These are phyloP conservation scores for Datura wrightii DNA, from an alignment of 257 asterid species.

Conservation along the genomic window DNA sequence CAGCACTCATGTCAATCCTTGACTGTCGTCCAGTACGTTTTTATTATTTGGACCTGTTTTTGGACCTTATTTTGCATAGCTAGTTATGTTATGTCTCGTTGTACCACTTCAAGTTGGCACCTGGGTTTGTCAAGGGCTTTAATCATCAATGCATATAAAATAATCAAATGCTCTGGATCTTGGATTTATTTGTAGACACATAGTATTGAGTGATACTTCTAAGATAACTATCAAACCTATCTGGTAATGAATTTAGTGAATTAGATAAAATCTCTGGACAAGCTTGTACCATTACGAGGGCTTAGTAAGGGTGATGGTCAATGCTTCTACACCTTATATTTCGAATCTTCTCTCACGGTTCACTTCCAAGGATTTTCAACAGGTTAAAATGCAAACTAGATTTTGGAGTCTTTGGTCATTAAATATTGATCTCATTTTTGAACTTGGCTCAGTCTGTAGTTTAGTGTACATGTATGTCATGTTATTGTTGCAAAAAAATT, in stretches of 20 bases:
- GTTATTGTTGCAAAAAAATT: conserved; percentile 16
- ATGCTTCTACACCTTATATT: background rate
- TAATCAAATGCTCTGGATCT: background rate
- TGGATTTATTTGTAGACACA: conserved; percentile 23
- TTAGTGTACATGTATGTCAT: background rate
- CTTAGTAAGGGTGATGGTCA: background rate
- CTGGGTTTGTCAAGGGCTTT: background rate
- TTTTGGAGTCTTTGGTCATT: background rate
- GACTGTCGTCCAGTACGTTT: conserved; percentile 83
- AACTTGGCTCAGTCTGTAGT: background rate
- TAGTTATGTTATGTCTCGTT: background rate
- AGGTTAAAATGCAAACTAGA: background rate
- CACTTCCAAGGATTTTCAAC: background rate
- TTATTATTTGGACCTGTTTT: background rate
- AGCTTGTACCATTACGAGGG: background rate
- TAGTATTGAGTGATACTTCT: background rate
- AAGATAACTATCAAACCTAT: background rate
- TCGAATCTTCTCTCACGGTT: conserved; percentile 6
- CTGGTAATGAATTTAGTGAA: conserved; percentile 12
- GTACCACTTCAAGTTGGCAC: background rate
- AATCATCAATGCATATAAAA: background rate
- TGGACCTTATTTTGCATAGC: background rate
- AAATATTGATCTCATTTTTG: background rate
- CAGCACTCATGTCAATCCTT: conserved; percentile 87
- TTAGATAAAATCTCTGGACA: background rate